Percentiles rank a stretch among this genome's conserved stretches.
Conservation (phyloP, 257 asterid genomes). For the Lycium barbarum region DNA sequence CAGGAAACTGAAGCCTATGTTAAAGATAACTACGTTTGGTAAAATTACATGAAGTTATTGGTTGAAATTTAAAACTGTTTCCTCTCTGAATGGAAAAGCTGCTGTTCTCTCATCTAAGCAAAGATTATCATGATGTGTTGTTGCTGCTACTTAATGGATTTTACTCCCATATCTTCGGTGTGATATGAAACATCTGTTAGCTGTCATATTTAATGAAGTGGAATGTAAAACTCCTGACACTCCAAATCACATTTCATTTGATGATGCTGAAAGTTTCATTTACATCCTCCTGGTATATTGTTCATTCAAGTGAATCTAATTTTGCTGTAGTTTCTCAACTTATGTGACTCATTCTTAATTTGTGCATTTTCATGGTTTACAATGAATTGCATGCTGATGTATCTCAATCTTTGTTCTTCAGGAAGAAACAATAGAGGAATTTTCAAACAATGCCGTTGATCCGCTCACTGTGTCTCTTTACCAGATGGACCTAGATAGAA, state of each 20-base stretch:
- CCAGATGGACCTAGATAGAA: slow-evolving; percentile 94
- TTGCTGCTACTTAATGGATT: background rate
- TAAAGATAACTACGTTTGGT: background rate
- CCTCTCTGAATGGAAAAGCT: background rate
- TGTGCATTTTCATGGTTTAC: slow-evolving; percentile 9
- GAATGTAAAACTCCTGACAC: background rate
- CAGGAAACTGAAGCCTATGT: background rate
- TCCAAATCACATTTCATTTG: slow-evolving; percentile 1
- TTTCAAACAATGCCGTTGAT: slow-evolving; percentile 63
- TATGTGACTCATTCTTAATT: slow-evolving; percentile 1
- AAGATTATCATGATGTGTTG: background rate
- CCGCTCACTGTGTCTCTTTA: slow-evolving; percentile 86
- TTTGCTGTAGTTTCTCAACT: background rate
- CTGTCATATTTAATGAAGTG: no score
- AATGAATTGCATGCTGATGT: slow-evolving; percentile 14
- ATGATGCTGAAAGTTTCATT: slow-evolving; percentile 7
- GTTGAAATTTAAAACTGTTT: background rate
- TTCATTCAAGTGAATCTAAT: no score
- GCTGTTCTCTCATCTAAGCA: slow-evolving; percentile 16
- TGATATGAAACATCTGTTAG: background rate
- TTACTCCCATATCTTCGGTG: background rate
- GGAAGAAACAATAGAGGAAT: slow-evolving; percentile 82
- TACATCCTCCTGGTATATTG: background rate
- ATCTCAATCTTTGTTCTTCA: slow-evolving; percentile 35
- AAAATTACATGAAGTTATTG: background rate